These are phyloP conservation scores for Xylaria bambusicola DNA, from an alignment of 495 filamentous ascomycete genomes.

Conservation along the genomic window DNA sequence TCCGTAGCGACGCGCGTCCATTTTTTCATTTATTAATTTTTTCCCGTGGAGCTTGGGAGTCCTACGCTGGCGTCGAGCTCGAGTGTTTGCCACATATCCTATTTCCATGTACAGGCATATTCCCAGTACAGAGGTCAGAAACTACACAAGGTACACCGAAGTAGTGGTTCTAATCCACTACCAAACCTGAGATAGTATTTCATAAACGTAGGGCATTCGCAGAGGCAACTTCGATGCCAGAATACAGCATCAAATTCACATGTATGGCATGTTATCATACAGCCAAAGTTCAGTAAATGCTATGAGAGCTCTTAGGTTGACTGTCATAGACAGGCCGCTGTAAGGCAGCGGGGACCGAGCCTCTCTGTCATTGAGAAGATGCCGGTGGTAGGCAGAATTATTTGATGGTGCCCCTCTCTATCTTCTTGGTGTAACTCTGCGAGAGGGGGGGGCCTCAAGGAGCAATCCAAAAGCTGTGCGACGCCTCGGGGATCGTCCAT, in stretches of 20 bases:
- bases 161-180: constrained; percentile 4
- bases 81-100: too few relatives aligned
- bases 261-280: neutral
- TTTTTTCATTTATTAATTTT: too few relatives aligned
- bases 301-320: neutral
- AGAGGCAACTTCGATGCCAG: neutral
- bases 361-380: neutral
- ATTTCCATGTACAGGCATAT: too few relatives aligned
- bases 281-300: neutral
- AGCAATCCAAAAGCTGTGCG: constrained; percentile 15
- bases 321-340: neutral
- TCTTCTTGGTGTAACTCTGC: constrained; percentile 1
- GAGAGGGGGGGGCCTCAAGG: neutral
- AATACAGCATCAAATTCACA: neutral
- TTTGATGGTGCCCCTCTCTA: neutral
- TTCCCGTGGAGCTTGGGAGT: too few relatives aligned
- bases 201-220: neutral
- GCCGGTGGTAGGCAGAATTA: too few relatives aligned
- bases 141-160: too few relatives aligned
- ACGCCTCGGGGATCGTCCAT: neutral
- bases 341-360: neutral
- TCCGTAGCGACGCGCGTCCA: too few relatives aligned
- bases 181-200: neutral
- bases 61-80: too few relatives aligned
- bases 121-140: too few relatives aligned